A percentile compares a stretch with the other conserved stretches of the same genome.
Evolutionary conservation across 2,329 filamentous ascomycete species (phyloP).

Genomic region (Podosphaera aphanis): DNA sequence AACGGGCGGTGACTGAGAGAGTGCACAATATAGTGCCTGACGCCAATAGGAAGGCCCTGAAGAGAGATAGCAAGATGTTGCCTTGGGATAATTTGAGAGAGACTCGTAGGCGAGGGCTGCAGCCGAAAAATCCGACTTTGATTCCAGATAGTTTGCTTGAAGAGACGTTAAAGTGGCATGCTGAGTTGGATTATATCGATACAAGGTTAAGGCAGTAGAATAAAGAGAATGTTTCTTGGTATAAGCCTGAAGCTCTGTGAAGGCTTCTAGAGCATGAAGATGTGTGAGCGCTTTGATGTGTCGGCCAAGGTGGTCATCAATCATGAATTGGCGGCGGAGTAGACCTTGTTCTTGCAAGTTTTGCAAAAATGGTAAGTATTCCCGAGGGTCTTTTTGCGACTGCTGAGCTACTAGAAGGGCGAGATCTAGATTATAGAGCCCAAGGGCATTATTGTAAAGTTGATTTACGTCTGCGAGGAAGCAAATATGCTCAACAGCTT

Average conservation of each 20-base stretch:
- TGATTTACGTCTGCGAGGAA: slow-evolving; percentile 87
- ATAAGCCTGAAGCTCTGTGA: slow-evolving; percentile 60
- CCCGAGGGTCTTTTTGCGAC: slow-evolving; percentile 80
- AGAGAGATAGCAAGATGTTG: slow-evolving; percentile 62
- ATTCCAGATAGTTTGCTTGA: slow-evolving; percentile 58
- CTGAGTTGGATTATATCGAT: slow-evolving; percentile 54
- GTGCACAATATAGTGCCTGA: slow-evolving; percentile 64
- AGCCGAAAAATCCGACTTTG: slow-evolving; percentile 55
- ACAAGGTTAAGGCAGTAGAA: slow-evolving; percentile 50
- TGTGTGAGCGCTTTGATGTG: slow-evolving; percentile 55
- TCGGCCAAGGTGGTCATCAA: slow-evolving; percentile 69
- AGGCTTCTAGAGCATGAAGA: slow-evolving; percentile 47
- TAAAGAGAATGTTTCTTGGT: slow-evolving; percentile 61
- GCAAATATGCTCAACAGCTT: slow-evolving; percentile 87
- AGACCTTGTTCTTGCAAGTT: slow-evolving; percentile 53
- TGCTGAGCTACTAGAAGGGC: slow-evolving; percentile 82
- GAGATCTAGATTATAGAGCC: slow-evolving; percentile 76
- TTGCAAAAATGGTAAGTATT: slow-evolving; percentile 89
- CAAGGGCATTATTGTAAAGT: slow-evolving; percentile 73
- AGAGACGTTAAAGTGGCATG: slow-evolving; percentile 47
- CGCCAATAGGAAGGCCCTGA: slow-evolving; percentile 63
- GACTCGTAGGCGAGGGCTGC: slow-evolving; percentile 83
- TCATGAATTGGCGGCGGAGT: slow-evolving; percentile 52
- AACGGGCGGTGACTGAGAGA: slow-evolving; percentile 37
- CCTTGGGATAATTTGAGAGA: slow-evolving; percentile 46